Evolutionary conservation across 2,329 filamentous ascomycete species (phyloP).

Genomic region (Bipolaris cookei): DNA sequence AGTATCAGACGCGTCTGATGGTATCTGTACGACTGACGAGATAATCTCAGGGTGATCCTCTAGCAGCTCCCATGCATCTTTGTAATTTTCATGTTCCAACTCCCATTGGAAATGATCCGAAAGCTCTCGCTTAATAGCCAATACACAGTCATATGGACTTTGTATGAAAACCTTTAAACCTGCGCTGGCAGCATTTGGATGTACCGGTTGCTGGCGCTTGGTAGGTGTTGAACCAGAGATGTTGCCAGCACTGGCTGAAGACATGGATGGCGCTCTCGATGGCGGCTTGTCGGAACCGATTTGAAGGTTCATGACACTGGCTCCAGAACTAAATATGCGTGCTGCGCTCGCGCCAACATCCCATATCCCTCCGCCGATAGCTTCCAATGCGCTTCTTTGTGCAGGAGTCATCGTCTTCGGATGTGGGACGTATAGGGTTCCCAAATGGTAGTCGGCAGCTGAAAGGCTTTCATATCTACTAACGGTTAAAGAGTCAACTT

Average conservation of each 20-base stretch:
- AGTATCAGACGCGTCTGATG: conserved; percentile 48
- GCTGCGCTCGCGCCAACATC: conserved; percentile 89
- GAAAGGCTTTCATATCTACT: conserved; percentile 86
- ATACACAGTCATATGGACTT: conserved; percentile 94
- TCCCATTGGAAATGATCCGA: conserved; percentile 87
- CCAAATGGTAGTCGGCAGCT: conserved; percentile 89
- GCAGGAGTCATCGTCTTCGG: conserved; percentile 66
- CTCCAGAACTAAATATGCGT: conserved; percentile 83
- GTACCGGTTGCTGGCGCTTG: conserved; percentile 42
- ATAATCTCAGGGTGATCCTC: conserved; percentile 82
- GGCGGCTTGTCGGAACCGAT: conserved; percentile 49
- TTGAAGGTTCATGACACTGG: conserved; percentile 67
- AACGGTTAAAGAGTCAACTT: conserved; percentile 84
- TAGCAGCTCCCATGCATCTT: conserved; percentile 86
- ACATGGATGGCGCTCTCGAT: conserved; percentile 37
- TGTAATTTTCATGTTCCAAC: conserved; percentile 78
- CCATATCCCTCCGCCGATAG: conserved; percentile 80
- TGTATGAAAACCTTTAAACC: conserved; percentile 90
- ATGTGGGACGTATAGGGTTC: conserved; percentile 77
- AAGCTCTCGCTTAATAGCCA: conserved; percentile 85
- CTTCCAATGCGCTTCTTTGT: conserved; percentile 76
- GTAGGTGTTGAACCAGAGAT: conserved; percentile 25
- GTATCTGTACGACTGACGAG: conserved; percentile 49
- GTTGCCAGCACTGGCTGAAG: conserved; percentile 44
- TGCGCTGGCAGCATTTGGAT: conserved; percentile 59